Base-by-base conservation (phyloP, 228 moss, liverwort and hornwort genomes). In the Sphagnum fallax region DNA sequence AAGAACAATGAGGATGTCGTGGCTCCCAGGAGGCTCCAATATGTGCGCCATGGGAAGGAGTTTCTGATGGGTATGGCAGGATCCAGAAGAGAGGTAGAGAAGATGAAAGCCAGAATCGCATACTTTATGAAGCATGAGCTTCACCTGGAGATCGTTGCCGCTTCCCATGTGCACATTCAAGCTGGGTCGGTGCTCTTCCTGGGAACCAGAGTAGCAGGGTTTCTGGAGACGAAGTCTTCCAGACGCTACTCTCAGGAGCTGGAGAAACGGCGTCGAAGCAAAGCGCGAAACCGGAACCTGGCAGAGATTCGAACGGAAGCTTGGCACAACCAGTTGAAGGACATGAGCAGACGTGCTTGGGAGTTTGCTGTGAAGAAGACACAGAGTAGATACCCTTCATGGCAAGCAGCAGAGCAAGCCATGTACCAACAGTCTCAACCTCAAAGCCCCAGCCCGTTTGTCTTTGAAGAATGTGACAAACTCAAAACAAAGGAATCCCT, bases 251-350 rank as follows among this genome's bases (percentile, higher is more conserved):
- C 82, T 0, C 82, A 88, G 48, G 88, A 82, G 57, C 75, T 85
- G 18, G 88, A 88, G 71, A 88, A 88, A 52, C 80, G 88, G 51
- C 69, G 88, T 5, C 85, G 88, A 65, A 78, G 73, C 80, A 88
- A 88, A 69, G 76, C 76, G 8, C 85, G 88, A 6, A 72, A 74
- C 0, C 82, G 76, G 47, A 70, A 80, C 62, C 71, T 78, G 76
- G 78, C 76, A 0, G 70, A 76, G 55, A 65, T 82, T 49, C 85
- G 88, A 12, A 82, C 82, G 1, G 76, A 82, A 9, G 67, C 78
- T 50, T 88, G 88, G 88, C 75, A 82, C 61, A 88, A 79, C 55
- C 78, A 88, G 10, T 32, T 88, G 73, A 88, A 82, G 66, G 80
- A 88, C 48, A 32, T 85, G 6, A 82, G 79, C 4, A 51, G 78